Percentiles rank a stretch among this genome's conserved stretches.
Evolutionary conservation across 2,329 filamentous ascomycete species (phyloP).

Genomic region (Reticulascus tulasneorum): DNA sequence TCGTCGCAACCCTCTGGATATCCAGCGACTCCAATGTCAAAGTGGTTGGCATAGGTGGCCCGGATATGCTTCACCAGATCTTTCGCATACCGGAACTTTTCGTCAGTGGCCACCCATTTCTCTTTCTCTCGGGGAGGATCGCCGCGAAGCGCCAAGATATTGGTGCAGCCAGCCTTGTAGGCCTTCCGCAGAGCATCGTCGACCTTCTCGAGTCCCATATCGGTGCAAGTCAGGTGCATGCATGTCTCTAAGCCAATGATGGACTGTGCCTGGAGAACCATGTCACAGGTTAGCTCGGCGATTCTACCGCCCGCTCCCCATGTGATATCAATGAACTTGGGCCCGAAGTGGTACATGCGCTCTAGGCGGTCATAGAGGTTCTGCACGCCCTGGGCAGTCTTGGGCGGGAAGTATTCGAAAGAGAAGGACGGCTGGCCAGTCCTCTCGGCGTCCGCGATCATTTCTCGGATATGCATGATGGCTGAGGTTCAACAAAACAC

Average conservation of each 20-base stretch:
- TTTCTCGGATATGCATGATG: constrained; percentile 92
- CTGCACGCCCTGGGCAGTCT: constrained; percentile 95
- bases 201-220: constrained; percentile 92
- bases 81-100: constrained; percentile 85
- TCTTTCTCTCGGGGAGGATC: constrained; percentile 93
- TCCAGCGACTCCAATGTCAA: constrained; percentile 94
- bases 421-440: constrained; percentile 86
- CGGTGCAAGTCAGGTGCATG: constrained; percentile 98
- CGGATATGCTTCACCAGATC: constrained; percentile 86
- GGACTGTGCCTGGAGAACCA: constrained; percentile 93
- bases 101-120: constrained; percentile 85
- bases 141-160: constrained; percentile 89
- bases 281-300: constrained; percentile 91
- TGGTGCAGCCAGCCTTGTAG: constrained; percentile 93
- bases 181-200: constrained; percentile 83
- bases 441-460: constrained; percentile 77
- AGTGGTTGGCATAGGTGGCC: constrained; percentile 66
- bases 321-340: constrained; percentile 95
- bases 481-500: constrained; percentile 2
- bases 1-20: constrained; percentile 96
- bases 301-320: constrained; percentile 94
- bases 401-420: constrained; percentile 98
- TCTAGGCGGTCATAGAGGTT: constrained; percentile 99
- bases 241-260: constrained; percentile 96
- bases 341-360: constrained; percentile 92